Evolutionary conservation across 257 asterid genomes (phyloP), one percentile per base, ranked within the genome.

Genomic region (Lithospermum erythrorhizon): DNA sequence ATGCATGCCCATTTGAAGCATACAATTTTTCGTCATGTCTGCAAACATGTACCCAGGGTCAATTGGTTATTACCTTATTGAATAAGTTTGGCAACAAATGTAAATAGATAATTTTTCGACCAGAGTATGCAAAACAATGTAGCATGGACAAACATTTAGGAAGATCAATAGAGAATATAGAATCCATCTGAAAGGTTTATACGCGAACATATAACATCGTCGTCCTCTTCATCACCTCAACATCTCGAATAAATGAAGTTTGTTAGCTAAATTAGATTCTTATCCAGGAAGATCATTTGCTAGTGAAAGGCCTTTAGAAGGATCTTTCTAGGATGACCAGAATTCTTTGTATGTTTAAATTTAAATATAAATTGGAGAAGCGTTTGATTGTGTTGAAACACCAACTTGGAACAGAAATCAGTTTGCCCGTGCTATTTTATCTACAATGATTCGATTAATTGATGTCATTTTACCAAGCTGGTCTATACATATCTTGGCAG

Each of bases 401-500:
- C 3, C 49, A 0, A 14, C 14, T 41, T 11, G 18, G 49, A 11
- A 41, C 49, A 41, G 49, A 41, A 14, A 18, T 3, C 1, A 41
- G 17, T 41, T 11, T 41, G 32, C 10, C 18, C 29, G 19, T 69
- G 56, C 15, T 58, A 54, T 4, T 32, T 60, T 55, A 53, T 63
- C 17, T 41, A 14, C 18, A 41, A 35, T 14, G 13, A 41, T 41
- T 10, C 15, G 14, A 41, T 41, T 41, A 11, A 15, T 14, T 25
- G 24, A 13, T 14, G 14, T 53, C 22, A 15, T 45, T 67, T 35
- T 52, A 54, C 61, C 67, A 70, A 71, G 61, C 57, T 60, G 54
- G 45, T 53, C 48, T 61, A 68, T 57, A 61, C 51, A 65, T 57
- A 17, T 63, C 55, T 70, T 65, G 75, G 63, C 83, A 93, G 99